Base-by-base conservation (phyloP, 1,284 basidiomycete species). In the Irpex sp. region DNA sequence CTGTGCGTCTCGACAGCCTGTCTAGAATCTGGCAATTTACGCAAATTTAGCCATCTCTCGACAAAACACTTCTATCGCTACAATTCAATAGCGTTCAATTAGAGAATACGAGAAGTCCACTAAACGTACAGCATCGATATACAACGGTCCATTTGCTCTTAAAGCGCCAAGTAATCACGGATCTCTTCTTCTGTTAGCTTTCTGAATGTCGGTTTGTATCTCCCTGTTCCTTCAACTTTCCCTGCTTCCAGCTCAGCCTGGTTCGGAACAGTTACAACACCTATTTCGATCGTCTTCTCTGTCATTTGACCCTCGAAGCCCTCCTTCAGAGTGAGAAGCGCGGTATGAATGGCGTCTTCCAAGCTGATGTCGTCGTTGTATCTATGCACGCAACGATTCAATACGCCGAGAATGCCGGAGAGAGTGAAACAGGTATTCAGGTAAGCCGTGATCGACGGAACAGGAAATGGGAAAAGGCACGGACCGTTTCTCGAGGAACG, bases 251-350 rank as follows among this genome's bases (percentile, higher is more conserved):
- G 81, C 73, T 94, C 91, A 68, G 88, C 87, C 26, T 82, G 74
- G 21, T 88, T 91, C 4, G 96, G 94, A 15, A 94, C 92, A 59
- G 93, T 94, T 65, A 99, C 87, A 57, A 99, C 89, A 56, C 97
- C 97, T 64, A 99, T 96, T 79, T 99, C 97, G 73, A 99, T 97
- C 40, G 97, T 99, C 82, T 98, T 97, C 80, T 98, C 97, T 19
- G 97, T 98, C 96, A 99, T 98, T 75, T 98, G 93, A 11, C 97
- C 97, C 78, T 99, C 97, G 71, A 98, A 98, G 7, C 97, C 97
- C 80, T 99, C 97, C 79, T 99, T 99, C 67, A 99, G 82, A 19
- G 97, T 99, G 68, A 99, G 80, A 48, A 99, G 86, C n/a, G 97
- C 97, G 6, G 97, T 99, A 78, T 99, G 97, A 71, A 99, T 99